phyloP scores from a whole-genome alignment of 2,329 filamentous ascomycete genomes.

The Talaromyces sp. region DNA sequence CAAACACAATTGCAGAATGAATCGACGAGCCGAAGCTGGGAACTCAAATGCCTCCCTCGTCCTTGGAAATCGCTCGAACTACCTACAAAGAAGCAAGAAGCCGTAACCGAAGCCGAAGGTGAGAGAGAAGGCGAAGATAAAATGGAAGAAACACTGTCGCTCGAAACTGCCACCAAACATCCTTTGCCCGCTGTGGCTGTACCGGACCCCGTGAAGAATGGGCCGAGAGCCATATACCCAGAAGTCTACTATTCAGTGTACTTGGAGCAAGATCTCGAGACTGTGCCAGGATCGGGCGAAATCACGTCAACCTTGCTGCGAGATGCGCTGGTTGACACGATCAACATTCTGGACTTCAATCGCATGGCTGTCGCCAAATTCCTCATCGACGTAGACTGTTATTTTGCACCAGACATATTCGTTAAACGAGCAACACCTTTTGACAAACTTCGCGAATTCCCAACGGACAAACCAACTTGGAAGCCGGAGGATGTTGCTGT shows the following conservation, averaged over 20 bases:
- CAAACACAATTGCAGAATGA: conserved; percentile 83
- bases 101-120: conserved; percentile 15
- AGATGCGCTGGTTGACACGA: conserved; percentile 83
- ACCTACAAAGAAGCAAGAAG: conserved; percentile 26
- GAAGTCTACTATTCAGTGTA: conserved; percentile 95
- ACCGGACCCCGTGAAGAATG: conserved; percentile 70
- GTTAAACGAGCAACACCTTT: conserved; percentile 90
- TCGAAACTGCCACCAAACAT: conserved; percentile 65
- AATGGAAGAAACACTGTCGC: conserved; percentile 52
- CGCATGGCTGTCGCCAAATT: conserved; percentile 81
- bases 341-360: conserved; percentile 92
- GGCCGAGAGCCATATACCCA: conserved; percentile 75
- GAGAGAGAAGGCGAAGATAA: neutral
- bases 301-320: conserved; percentile 80
- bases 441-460: conserved; percentile 70
- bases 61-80: conserved; percentile 44
- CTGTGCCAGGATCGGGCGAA: conserved; percentile 72
- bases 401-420: conserved; percentile 85
- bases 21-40: conserved; percentile 65
- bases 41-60: conserved; percentile 61
- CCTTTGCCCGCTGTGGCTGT: conserved; percentile 71
- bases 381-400: conserved; percentile 90
- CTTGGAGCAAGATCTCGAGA: conserved; percentile 77
- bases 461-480: conserved; percentile 72
- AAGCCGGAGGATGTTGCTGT: conserved; percentile 96